Conservation (phyloP, 169 alveolate species). For the Plasmodium vinckei region DNA sequence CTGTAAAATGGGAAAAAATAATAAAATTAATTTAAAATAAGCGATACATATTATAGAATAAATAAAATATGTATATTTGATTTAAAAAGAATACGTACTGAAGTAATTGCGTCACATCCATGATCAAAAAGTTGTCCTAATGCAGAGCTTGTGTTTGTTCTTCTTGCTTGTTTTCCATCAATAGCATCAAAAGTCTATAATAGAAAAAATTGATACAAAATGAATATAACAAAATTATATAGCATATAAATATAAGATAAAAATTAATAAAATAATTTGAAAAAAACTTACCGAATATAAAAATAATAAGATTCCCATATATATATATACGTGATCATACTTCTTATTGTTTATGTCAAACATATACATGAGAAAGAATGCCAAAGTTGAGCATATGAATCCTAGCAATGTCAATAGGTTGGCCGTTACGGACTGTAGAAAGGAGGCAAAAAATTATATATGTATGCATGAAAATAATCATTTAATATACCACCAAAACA, state of each 20-base stretch:
- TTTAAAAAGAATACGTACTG: conserved; percentile 37
- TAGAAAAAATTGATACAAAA: conserved; percentile 40
- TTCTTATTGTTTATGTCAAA: conserved; percentile 49
- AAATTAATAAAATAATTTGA: not conserved
- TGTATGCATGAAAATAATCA: not conserved
- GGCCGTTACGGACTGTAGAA: conserved; percentile 62
- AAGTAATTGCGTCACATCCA: conserved; percentile 90
- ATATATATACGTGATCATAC: conserved; percentile 53
- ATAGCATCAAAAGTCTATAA: conserved; percentile 90
- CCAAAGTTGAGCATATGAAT: conserved; percentile 51
- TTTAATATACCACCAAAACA: not conserved
- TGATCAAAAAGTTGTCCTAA: conserved; percentile 93
- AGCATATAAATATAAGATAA: not conserved
- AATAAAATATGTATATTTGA: conserved; percentile 9
- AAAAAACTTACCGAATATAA: conserved; percentile 31
- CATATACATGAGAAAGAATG: conserved; percentile 52
- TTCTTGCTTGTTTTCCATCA: conserved; percentile 94
- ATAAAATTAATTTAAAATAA: conserved; percentile 3
- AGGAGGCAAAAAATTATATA: not conserved
- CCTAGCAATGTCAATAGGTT: conserved; percentile 71
- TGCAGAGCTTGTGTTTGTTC: conserved; percentile 87
- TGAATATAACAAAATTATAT: conserved; percentile 12
- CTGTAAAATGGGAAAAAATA: conserved; percentile 18
- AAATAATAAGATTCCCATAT: conserved; percentile 62
- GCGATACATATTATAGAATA: not conserved